Conservation (phyloP, 805 yeast genomes). For the Kazachstania martiniae region DNA sequence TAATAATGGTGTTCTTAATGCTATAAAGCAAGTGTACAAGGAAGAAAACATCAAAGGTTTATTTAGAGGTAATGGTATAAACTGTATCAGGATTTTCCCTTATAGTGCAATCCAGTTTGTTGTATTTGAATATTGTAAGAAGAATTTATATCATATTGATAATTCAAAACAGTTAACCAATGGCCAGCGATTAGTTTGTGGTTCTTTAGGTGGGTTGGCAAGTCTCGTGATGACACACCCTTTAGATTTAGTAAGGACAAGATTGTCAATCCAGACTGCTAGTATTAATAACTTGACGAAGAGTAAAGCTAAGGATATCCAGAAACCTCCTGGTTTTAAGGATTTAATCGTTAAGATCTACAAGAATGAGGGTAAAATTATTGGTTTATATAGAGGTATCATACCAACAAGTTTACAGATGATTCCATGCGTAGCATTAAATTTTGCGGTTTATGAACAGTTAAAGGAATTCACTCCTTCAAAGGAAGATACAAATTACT, state of each 20-base stretch:
- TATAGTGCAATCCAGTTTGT: slow-evolving; percentile 91
- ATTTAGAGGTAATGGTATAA: slow-evolving; percentile 83
- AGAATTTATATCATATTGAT: slow-evolving; percentile 26
- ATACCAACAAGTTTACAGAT: slow-evolving; percentile 90
- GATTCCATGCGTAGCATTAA: slow-evolving; percentile 91
- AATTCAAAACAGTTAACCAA: slow-evolving; percentile 6
- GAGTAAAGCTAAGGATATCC: slow-evolving; percentile 29
- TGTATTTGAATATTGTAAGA: slow-evolving; percentile 60
- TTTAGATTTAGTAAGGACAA: slow-evolving; percentile 79
- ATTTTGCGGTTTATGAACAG: slow-evolving; percentile 82
- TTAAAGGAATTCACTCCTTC: slow-evolving; percentile 46
- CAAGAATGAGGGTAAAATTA: slow-evolving; percentile 67
- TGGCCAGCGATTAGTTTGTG: slow-evolving; percentile 55
- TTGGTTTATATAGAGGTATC: slow-evolving; percentile 73
- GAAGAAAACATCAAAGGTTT: slow-evolving; percentile 91
- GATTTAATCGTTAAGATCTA: slow-evolving; percentile 49
- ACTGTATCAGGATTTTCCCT: slow-evolving; percentile 85
- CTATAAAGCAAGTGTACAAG: slow-evolving; percentile 65
- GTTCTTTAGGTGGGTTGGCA: slow-evolving; percentile 69
- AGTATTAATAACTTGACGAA: slow-evolving; percentile 34
- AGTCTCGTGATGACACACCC: slow-evolving; percentile 86
- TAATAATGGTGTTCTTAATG: slow-evolving; percentile 61
- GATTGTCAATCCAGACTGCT: slow-evolving; percentile 85
- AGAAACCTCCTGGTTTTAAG: slow-evolving; percentile 62
- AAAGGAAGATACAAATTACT: slow-evolving; percentile 15